phyloP scores from a whole-genome alignment of 345 rosid genomes.

The Eucalyptus tenuipes region DNA sequence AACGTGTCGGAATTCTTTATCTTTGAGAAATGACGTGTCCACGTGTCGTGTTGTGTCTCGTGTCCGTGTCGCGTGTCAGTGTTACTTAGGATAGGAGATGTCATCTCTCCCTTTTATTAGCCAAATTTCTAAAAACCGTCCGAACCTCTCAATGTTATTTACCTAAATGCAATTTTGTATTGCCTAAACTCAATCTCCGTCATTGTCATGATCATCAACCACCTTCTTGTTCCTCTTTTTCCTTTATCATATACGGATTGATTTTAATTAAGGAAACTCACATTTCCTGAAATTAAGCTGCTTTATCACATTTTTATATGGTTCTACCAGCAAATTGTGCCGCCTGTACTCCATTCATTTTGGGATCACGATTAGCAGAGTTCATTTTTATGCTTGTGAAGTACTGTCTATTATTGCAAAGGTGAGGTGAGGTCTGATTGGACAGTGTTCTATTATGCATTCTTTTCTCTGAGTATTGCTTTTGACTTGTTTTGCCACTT shows the following conservation, averaged over 20 bases:
- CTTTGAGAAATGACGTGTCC: too few relatives aligned
- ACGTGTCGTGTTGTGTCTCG: too few relatives aligned
- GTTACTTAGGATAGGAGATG: too few relatives aligned
- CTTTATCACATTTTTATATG: background rate
- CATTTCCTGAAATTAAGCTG: background rate
- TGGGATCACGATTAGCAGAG: conserved; percentile 71
- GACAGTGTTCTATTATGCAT: background rate
- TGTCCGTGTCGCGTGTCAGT: too few relatives aligned
- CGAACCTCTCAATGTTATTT: background rate
- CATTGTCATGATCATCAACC: too few relatives aligned
- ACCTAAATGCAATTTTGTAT: too few relatives aligned
- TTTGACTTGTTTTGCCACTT: background rate
- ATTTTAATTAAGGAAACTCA: too few relatives aligned
- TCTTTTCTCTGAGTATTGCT: background rate
- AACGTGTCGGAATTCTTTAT: too few relatives aligned
- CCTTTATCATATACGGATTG: too few relatives aligned
- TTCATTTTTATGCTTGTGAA: conserved; percentile 49
- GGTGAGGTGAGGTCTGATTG: conserved; percentile 19
- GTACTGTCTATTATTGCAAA: conserved; percentile 92
- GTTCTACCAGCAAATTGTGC: conserved; percentile 72
- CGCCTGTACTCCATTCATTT: conserved; percentile 79
- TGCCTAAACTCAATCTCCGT: too few relatives aligned
- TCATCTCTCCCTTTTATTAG: too few relatives aligned
- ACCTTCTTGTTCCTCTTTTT: too few relatives aligned
- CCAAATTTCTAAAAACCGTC: background rate